These are phyloP conservation scores for Apiospora kogelbergensis DNA, from an alignment of 2,329 filamentous ascomycete genomes.

Conservation along the genomic window DNA sequence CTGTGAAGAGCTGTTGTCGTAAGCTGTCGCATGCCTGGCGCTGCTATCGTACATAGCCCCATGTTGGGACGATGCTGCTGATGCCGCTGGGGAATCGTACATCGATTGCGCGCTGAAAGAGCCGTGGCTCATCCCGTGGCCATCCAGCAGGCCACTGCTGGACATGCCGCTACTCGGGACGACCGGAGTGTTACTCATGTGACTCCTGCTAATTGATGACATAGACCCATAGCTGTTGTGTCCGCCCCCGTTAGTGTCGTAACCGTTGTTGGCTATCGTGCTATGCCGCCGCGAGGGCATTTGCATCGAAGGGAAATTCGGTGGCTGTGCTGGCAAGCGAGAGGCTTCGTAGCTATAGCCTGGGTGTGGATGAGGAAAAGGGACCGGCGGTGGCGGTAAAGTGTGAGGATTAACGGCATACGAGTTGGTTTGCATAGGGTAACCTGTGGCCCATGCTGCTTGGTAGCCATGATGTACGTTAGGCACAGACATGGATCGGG, in stretches of 20 bases:
- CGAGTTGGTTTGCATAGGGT: not conserved
- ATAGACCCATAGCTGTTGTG: not conserved
- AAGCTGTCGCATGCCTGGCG: not conserved
- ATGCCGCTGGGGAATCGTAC: conserved; percentile 9
- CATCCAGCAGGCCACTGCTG: not conserved
- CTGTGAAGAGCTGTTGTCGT: not conserved
- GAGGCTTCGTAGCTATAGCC: not conserved
- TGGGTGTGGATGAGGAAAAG: not conserved
- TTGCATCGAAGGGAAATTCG: not conserved
- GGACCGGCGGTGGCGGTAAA: conserved; percentile 8
- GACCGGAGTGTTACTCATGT: not conserved
- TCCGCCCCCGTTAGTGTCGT: not conserved
- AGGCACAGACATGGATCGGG: conserved; percentile 16
- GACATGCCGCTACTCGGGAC: conserved; percentile 2
- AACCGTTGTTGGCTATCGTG: not conserved
- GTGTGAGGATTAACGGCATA: not conserved
- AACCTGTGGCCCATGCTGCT: not conserved
- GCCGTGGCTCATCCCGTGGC: conserved; percentile 3
- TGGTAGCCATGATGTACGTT: conserved; percentile 6
- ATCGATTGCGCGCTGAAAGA: not conserved
- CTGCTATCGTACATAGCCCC: conserved; percentile 6
- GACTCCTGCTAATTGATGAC: not conserved
- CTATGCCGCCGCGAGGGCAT: conserved; percentile 5
- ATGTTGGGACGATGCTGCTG: not conserved
- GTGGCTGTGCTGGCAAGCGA: not conserved